Base-by-base conservation (phyloP, 768 basidiomycete species). In the Leccinum ochraceum region DNA sequence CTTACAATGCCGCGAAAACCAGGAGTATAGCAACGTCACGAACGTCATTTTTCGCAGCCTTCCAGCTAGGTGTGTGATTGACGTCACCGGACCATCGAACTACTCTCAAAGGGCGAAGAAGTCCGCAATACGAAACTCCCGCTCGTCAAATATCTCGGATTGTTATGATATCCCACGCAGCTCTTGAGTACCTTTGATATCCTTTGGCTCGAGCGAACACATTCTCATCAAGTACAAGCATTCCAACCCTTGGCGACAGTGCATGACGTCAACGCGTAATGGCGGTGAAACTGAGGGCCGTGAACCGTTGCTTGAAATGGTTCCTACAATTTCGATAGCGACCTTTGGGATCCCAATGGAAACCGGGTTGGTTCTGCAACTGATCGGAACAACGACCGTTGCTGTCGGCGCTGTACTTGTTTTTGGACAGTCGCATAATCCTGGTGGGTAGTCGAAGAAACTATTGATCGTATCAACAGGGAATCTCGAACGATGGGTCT, bases 1-100 rank as follows among this genome's bases (percentile, higher is more conserved):
- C 85, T 0, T 68, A 86, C 3, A 81, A 83, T 65, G 83, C 84
- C 11, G 83, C 83, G 0, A 79, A 79, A 83, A 86, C 22, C 71
- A 78, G 37, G 74, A 84, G 50, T 87, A 82, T 85, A 2, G 69
- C 74, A 3, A 77, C 86, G 9, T 79, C 80, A 3, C 89, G 90
- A 70, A 81, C 73, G 89, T 89, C 60, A 61, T 81, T 70, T 32
- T 39, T 10, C 26, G 26, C 32, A 9, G 16, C 16, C 44, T 34
- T 58, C 51, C 32, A 0, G 46, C 22, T 28, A 24, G 8, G 16
- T 63, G 49, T 52, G 57, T 39, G n/a, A 4, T 36, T 52, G 39
- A 57, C 39, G 28, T 34, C 13, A 34, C 8, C 61, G 68, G 69
- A 60, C 53, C 17, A 65, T 73, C 1, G 57, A 71, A 4, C 6